Percentiles rank a stretch among this genome's conserved stretches.
Evolutionary conservation across 768 basidiomycete species (phyloP).

Genomic region (Xanthoconium stramineum): DNA sequence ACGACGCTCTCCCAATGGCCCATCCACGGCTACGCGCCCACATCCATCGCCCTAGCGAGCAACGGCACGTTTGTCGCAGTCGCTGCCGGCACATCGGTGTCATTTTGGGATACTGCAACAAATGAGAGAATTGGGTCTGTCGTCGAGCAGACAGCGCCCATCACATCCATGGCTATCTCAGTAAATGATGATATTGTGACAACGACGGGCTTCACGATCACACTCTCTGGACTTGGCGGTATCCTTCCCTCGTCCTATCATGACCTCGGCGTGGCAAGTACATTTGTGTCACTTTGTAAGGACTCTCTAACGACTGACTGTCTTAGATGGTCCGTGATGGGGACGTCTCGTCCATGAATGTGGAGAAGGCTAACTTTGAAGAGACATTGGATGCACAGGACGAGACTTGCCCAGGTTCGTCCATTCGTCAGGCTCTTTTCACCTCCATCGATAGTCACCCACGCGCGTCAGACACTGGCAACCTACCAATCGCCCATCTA

Average conservation of each 20-base stretch:
- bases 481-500: neutral
- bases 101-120: neutral
- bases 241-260: neutral
- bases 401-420: neutral
- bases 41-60: neutral
- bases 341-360: too few relatives aligned
- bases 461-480: neutral
- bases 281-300: neutral
- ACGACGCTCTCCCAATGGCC: neutral
- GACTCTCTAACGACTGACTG: neutral
- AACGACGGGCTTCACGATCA: neutral
- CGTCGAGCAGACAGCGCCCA: neutral
- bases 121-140: neutral
- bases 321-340: neutral
- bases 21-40: neutral
- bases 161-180: constrained; percentile 1
- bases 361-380: neutral
- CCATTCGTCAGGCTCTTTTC: neutral
- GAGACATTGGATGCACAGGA: neutral
- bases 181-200: neutral
- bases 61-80: neutral
- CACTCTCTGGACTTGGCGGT: neutral
- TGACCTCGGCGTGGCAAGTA: neutral
- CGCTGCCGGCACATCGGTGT: neutral
- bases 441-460: neutral